Percentiles rank a stretch among this genome's conserved stretches.
Conservation (phyloP, 2,329 filamentous ascomycete species). For the Colletotrichum simmondsii region DNA sequence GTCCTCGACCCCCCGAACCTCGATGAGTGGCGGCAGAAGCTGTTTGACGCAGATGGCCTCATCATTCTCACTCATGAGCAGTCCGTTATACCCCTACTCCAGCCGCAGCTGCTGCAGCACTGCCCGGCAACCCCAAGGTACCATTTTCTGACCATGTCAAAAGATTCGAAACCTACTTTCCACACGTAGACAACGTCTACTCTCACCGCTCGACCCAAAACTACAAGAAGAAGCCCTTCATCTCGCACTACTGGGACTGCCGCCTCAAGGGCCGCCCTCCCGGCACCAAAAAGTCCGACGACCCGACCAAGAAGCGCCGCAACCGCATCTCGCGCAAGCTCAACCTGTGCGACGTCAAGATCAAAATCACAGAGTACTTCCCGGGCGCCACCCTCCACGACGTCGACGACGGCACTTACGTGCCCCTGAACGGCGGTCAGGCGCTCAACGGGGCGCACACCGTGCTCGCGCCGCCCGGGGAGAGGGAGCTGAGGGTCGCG, state of each 20-base stretch:
- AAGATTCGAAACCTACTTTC: conserved; percentile 84
- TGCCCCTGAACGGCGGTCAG: conserved; percentile 27
- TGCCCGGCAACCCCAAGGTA: too few relatives aligned
- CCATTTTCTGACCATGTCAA: conserved; percentile 44
- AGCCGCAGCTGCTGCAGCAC: neutral
- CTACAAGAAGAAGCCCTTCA: conserved; percentile 85
- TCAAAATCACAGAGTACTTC: conserved; percentile 86
- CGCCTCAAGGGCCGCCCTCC: conserved; percentile 82
- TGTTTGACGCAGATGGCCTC: conserved; percentile 80
- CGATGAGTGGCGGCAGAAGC: conserved; percentile 74
- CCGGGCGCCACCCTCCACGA: conserved; percentile 58
- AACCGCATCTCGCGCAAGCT: conserved; percentile 80
- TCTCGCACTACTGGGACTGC: conserved; percentile 88
- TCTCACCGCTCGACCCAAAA: conserved; percentile 84
- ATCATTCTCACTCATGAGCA: conserved; percentile 80
- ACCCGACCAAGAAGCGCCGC: conserved; percentile 84
- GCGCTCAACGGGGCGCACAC: conserved; percentile 34
- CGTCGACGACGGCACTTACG: conserved; percentile 31
- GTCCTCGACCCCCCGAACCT: conserved; percentile 76
- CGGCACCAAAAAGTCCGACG: conserved; percentile 82
- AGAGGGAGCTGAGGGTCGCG: conserved; percentile 34
- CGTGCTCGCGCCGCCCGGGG: conserved; percentile 34
- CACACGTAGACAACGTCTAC: conserved; percentile 86
- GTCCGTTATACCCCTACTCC: conserved; percentile 54
- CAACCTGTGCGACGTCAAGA: conserved; percentile 87